Percentiles rank a stretch among this genome's conserved stretches.
Conservation (phyloP, 2,329 filamentous ascomycete genomes). For the Diaporthe sp. region DNA sequence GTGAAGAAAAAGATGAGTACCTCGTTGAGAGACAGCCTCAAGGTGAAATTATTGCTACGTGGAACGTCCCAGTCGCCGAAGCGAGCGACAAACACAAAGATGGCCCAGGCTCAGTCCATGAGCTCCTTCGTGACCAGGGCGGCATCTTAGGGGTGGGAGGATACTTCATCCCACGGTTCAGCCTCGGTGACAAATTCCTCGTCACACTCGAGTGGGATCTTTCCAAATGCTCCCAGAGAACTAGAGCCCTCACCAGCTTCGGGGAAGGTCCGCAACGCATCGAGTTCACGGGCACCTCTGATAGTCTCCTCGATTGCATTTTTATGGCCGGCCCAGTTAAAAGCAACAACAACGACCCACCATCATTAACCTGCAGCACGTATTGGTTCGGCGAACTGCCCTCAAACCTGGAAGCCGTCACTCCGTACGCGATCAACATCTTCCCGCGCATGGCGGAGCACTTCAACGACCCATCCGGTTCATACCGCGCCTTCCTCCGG, state of each 20-base stretch:
- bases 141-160: conserved; percentile 12
- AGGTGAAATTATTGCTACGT: background rate
- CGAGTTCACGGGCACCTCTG: conserved; percentile 36
- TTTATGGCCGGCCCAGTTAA: conserved; percentile 44
- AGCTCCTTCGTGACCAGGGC: conserved; percentile 18
- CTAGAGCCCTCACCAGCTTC: conserved; percentile 44
- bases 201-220: conserved; percentile 42
- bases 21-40: background rate
- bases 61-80: background rate
- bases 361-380: conserved; percentile 39
- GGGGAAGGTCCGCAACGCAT: conserved; percentile 43
- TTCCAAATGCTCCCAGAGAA: conserved; percentile 37
- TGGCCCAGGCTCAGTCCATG: background rate
- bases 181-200: background rate
- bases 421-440: conserved; percentile 41
- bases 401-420: conserved; percentile 42
- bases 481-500: conserved; percentile 43
- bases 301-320: conserved; percentile 42
- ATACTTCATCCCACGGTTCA: conserved; percentile 29
- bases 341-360: conserved; percentile 38
- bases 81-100: background rate
- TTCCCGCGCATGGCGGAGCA: conserved; percentile 40
- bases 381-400: conserved; percentile 46
- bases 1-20: background rate
- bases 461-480: conserved; percentile 39